phyloP scores from a whole-genome alignment of 169 alveolate species.

The Haemoproteus tartakovskyi region DNA sequence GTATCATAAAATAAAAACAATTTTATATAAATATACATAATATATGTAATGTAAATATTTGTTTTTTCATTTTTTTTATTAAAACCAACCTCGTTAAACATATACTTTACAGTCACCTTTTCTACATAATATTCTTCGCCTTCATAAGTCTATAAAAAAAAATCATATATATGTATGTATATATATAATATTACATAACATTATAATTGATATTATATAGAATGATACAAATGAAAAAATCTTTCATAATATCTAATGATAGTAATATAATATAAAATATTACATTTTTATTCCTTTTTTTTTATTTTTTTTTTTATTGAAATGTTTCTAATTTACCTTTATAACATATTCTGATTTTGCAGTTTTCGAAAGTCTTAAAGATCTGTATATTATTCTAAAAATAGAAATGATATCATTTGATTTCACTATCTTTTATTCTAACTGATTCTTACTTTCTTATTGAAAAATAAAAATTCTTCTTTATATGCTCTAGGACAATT shows the following conservation, averaged over 20 bases:
- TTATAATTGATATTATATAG: too few species aligned
- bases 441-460: too few species aligned
- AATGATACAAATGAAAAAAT: too few species aligned
- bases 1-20: too few species aligned
- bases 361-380: constrained; percentile 6
- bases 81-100: constrained; percentile 16
- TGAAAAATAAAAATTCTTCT: too few species aligned
- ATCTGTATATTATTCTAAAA: constrained; percentile 29
- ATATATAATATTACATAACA: too few species aligned
- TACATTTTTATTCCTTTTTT: not conserved
- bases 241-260: too few species aligned
- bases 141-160: constrained; percentile 15
- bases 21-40: too few species aligned
- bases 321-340: constrained; percentile 1
- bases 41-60: not conserved
- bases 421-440: too few species aligned
- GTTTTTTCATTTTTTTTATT: not conserved
- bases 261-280: too few species aligned
- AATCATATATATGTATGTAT: not conserved
- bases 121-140: constrained; percentile 48
- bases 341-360: constrained; percentile 5
- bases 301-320: not conserved
- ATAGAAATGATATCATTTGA: not conserved
- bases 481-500: too few species aligned
- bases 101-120: constrained; percentile 38